Evolutionary conservation across 108 stramenopile genomes (phyloP), one percentile per base, ranked within the genome.

Genomic region (Aurantiochytrium sp.): DNA sequence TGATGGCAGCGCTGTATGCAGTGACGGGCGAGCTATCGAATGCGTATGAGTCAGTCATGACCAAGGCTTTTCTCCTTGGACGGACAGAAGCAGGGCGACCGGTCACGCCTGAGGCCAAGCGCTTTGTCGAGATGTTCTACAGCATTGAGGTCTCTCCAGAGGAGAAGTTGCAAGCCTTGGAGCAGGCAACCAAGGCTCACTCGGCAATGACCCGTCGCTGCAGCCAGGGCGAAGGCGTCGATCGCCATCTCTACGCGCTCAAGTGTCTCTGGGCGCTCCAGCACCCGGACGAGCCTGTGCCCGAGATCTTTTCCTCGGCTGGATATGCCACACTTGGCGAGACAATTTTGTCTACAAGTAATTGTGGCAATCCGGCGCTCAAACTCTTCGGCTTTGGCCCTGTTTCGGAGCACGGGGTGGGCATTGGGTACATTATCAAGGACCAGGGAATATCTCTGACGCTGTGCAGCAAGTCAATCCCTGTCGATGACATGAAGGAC

Each of bases 351-450:
- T 88, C 88, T 16, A 88, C 88, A 6, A 25, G n/a, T 21, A 88
- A 88, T 60, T 88, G 88, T 28, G 88, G 88, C 23, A 88, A 88
- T 28, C 88, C 88, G 28, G 19, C 64, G 23, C 88, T 88, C 25
- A 58, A 58, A 19, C 88, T 88, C 53, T 88, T 88, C 4, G 88
- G 88, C 25, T 88, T 88, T 60, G 88, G 88, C 43, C 69, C 69
- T 28, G 88, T 88, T 14, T 43, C 60, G 10, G 23, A 21, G 43
- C 42, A 88, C 44, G 88, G 88, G 0, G 16, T 88, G 12, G 60
- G 60, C 44, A 88, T 88, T 21, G 88, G 88, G 44, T 88, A 88
- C 60, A 69, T 88, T 10, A 88, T 88, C 88, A 88, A 88, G 58
- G 60, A 88, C 19, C n/a, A 88, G 8, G 88, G 64, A 8, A 25